A percentile compares a stretch with the other conserved stretches of the same genome.
Evolutionary conservation across 257 asterid species (phyloP).

Genomic region (Penstemon barbatus): DNA sequence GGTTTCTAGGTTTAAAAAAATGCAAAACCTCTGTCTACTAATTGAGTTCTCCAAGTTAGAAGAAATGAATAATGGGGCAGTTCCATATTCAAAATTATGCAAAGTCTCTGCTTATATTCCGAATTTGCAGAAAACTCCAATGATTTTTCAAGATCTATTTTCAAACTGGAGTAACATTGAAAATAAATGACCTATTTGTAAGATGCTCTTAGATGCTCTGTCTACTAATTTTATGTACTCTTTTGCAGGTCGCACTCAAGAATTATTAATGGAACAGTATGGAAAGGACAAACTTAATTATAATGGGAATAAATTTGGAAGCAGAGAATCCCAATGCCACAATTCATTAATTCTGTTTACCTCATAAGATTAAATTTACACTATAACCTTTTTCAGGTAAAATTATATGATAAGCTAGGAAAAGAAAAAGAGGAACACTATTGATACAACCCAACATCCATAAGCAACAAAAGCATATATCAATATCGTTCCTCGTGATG

Average conservation of each 20-base stretch:
- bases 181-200: too few species aligned
- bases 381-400: not conserved
- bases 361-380: not conserved
- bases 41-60: too few species aligned
- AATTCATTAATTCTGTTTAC: not conserved
- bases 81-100: too few species aligned
- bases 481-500: not conserved
- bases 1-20: too few species aligned
- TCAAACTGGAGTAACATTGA: too few species aligned
- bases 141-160: too few species aligned
- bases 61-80: too few species aligned
- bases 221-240: not conserved
- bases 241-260: not conserved
- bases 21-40: too few species aligned
- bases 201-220: too few species aligned
- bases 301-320: not conserved
- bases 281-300: not conserved
- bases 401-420: not conserved
- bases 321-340: not conserved
- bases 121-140: too few species aligned
- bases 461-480: not conserved
- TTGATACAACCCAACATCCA: too few species aligned
- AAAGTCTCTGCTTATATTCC: too few species aligned
- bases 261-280: not conserved
- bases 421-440: not conserved